phyloP scores from a whole-genome alignment of 345 rosid genomes.

The Sisymbrium irio region DNA sequence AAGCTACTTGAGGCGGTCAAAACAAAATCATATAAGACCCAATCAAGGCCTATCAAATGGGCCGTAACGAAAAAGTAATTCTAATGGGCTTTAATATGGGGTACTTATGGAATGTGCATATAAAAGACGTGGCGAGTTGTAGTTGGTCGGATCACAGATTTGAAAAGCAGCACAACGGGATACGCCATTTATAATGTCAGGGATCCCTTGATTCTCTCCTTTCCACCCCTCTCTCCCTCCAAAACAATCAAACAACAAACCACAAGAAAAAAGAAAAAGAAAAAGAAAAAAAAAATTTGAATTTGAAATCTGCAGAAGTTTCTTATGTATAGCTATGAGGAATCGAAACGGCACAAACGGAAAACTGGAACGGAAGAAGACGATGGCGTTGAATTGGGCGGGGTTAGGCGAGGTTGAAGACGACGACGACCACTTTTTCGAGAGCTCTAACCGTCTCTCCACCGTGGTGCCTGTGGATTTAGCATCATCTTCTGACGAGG shows the following conservation, averaged over 20 bases:
- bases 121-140: not conserved
- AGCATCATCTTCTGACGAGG: slow-evolving; percentile 67
- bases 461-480: slow-evolving; percentile 47
- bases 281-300: not conserved
- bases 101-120: not conserved
- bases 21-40: too few species aligned
- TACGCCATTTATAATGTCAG: not conserved
- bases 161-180: not conserved
- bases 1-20: too few species aligned
- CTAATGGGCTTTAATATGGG: slow-evolving; percentile 1
- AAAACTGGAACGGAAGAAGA: slow-evolving; percentile 52
- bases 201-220: slow-evolving; percentile 33
- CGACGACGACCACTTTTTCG: slow-evolving; percentile 67
- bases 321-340: slow-evolving; percentile 28
- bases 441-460: slow-evolving; percentile 54
- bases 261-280: not conserved
- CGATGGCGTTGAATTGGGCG: slow-evolving; percentile 75
- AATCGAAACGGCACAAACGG: slow-evolving; percentile 6
- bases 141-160: slow-evolving; percentile 11
- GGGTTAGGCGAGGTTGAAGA: slow-evolving; percentile 65
- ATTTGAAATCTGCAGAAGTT: not conserved
- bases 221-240: slow-evolving; percentile 33
- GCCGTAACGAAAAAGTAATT: not conserved
- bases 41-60: not conserved
- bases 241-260: slow-evolving; percentile 18